phyloP scores from a whole-genome alignment of 2,329 filamentous ascomycete species.

The Talaromyces sp. region DNA sequence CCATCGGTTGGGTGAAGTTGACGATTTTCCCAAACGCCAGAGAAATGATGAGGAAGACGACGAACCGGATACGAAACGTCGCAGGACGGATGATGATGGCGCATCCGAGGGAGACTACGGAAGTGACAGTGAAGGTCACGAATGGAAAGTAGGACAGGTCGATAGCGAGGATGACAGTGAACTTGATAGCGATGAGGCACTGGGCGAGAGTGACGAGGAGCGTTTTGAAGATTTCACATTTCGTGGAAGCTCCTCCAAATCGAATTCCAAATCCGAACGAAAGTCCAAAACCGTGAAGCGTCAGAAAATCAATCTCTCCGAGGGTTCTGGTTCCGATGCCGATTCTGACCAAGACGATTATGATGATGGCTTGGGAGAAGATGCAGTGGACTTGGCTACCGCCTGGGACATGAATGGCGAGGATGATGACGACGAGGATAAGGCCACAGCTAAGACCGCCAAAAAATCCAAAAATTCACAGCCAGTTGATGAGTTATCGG shows the following conservation, averaged over 20 bases:
- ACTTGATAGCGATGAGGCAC: conserved; percentile 74
- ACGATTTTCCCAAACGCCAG: conserved; percentile 45
- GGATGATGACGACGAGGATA: conserved; percentile 37
- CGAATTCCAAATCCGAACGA: conserved; percentile 38
- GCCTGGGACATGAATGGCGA: conserved; percentile 57
- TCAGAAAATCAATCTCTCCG: conserved; percentile 49
- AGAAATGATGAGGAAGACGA: conserved; percentile 43
- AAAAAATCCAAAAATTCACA: conserved; percentile 29
- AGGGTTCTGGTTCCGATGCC: conserved; percentile 46
- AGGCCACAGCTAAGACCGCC: conserved; percentile 26
- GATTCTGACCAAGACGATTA: conserved; percentile 33
- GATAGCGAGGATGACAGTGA: conserved; percentile 66
- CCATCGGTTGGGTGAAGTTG: conserved; percentile 58
- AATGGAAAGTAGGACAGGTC: conserved; percentile 74
- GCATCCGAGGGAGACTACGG: conserved; percentile 64
- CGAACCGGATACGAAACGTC: conserved; percentile 45
- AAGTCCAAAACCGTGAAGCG: conserved; percentile 26
- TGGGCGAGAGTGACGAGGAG: conserved; percentile 85
- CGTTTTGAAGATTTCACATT: conserved; percentile 74
- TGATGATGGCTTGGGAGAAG: conserved; percentile 62
- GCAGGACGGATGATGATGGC: conserved; percentile 41
- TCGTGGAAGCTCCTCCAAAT: conserved; percentile 54
- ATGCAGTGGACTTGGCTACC: conserved; percentile 61
- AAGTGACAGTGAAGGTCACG: conserved; percentile 80
- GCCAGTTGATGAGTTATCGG: conserved; percentile 13